A percentile compares a stretch with the other conserved stretches of the same genome.
Evolutionary conservation across 2,329 filamentous ascomycete species (phyloP).

Genomic region (Diplocarpon rosae): DNA sequence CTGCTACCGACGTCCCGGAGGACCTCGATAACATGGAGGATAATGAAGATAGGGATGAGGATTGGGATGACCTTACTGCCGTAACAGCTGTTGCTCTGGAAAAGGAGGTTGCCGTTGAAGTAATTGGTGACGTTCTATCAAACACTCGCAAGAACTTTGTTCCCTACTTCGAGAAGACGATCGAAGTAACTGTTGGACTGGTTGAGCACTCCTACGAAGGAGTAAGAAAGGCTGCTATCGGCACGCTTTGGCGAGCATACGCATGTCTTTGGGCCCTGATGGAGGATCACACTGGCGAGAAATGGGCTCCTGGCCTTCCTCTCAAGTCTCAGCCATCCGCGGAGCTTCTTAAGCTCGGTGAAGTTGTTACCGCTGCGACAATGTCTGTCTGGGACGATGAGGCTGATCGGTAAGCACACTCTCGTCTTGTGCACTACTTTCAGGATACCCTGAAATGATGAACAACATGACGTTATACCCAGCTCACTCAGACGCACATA

Average conservation of each 20-base stretch:
- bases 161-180: conserved; percentile 79
- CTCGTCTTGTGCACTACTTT: conserved; percentile 19
- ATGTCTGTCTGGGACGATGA: conserved; percentile 82
- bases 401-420: conserved; percentile 71
- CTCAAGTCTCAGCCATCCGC: conserved; percentile 67
- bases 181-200: conserved; percentile 70
- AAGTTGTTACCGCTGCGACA: conserved; percentile 76
- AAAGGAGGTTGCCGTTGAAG: conserved; percentile 95
- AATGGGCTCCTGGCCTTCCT: conserved; percentile 84
- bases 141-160: conserved; percentile 72
- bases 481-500: conserved; percentile 97
- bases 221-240: conserved; percentile 81
- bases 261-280: conserved; percentile 82
- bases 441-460: conserved; percentile 52
- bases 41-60: conserved; percentile 62
- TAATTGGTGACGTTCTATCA: conserved; percentile 83
- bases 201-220: conserved; percentile 87
- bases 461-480: conserved; percentile 84
- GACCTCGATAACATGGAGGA: conserved; percentile 51
- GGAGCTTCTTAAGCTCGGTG: conserved; percentile 74
- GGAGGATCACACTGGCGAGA: conserved; percentile 65
- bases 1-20: conserved; percentile 42
- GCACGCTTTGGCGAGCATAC: conserved; percentile 88
- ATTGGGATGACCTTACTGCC: conserved; percentile 73
- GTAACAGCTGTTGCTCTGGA: conserved; percentile 86